Conservation (phyloP, 306 rosid species). For the Morella rubra region DNA sequence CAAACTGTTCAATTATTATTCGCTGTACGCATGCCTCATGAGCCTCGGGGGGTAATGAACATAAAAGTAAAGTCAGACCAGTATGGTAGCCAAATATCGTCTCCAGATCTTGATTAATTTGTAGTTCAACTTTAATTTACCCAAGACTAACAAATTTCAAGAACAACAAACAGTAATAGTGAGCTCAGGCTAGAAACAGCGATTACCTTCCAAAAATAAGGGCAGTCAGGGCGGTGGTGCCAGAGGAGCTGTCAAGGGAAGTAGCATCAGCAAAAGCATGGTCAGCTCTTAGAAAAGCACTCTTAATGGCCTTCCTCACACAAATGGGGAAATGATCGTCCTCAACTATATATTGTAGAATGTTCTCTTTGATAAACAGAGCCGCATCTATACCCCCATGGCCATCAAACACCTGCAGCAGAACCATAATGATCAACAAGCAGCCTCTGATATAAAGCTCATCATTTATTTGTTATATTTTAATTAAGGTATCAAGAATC, state of each 20-base stretch:
- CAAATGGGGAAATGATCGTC: slow-evolving; percentile 64
- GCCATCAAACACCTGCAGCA: slow-evolving; percentile 77
- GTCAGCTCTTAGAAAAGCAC: slow-evolving; percentile 73
- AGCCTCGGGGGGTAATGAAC: not conserved
- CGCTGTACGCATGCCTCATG: not conserved
- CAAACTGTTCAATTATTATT: slow-evolving; percentile 4
- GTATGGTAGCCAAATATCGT: too few species aligned
- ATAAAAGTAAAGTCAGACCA: not conserved
- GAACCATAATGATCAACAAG: slow-evolving; percentile 5
- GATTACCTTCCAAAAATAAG: slow-evolving; percentile 60
- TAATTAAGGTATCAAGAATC: not conserved
- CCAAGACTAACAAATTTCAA: not conserved
- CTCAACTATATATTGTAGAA: slow-evolving; percentile 65
- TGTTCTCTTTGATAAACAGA: slow-evolving; percentile 59
- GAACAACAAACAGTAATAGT: not conserved
- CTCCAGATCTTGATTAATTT: too few species aligned
- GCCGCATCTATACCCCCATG: slow-evolving; percentile 86
- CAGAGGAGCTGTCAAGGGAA: slow-evolving; percentile 75
- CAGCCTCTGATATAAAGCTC: too few species aligned
- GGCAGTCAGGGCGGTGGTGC: slow-evolving; percentile 76
- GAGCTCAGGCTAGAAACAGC: not conserved
- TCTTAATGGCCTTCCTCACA: slow-evolving; percentile 56
- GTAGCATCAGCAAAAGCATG: slow-evolving; percentile 74
- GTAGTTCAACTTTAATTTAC: not conserved
- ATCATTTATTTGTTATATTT: not conserved